These are phyloP conservation scores for Leccinum pachyderme DNA, from an alignment of 1,284 basidiomycete genomes.

Conservation along the genomic window DNA sequence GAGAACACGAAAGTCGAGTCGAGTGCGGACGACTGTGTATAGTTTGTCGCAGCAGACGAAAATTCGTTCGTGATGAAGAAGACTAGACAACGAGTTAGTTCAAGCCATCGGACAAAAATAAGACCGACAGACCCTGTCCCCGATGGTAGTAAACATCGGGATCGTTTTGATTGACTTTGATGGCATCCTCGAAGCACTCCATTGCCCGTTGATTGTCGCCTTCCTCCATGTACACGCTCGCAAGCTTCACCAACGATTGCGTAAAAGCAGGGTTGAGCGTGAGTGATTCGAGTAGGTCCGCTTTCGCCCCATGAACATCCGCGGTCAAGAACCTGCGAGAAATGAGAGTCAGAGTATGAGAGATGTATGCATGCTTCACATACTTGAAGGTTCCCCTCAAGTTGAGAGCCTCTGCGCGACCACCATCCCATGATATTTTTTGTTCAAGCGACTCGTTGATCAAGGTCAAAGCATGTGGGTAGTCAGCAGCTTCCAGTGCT, in stretches of 20 bases:
- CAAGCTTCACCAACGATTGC: slow-evolving; percentile 96
- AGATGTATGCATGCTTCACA: slow-evolving; percentile 24
- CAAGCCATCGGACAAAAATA: background rate
- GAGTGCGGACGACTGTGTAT: slow-evolving; percentile 83
- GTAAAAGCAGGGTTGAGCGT: slow-evolving; percentile 75
- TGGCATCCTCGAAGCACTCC: slow-evolving; percentile 89
- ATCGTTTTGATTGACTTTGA: slow-evolving; percentile 80
- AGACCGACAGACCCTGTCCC: slow-evolving; percentile 72
- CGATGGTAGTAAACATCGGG: slow-evolving; percentile 99
- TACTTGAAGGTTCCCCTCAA: slow-evolving; percentile 94
- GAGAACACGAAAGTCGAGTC: slow-evolving; percentile 89
- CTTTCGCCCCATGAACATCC: slow-evolving; percentile 83
- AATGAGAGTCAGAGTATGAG: background rate
- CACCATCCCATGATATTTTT: slow-evolving; percentile 75
- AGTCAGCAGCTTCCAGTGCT: slow-evolving; percentile 87
- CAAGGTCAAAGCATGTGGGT: slow-evolving; percentile 77
- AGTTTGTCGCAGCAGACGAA: slow-evolving; percentile 84
- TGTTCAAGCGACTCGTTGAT: slow-evolving; percentile 88
- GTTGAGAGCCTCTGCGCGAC: slow-evolving; percentile 89
- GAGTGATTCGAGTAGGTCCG: slow-evolving; percentile 81
- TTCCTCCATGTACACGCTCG: slow-evolving; percentile 97
- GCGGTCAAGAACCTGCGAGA: slow-evolving; percentile 77
- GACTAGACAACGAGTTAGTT: slow-evolving; percentile 47
- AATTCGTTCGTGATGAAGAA: slow-evolving; percentile 96
- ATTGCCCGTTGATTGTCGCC: slow-evolving; percentile 80